Percentiles rank a stretch among this genome's conserved stretches.
These are phyloP conservation scores for Dipodascopsis uninucleata DNA, from an alignment of 805 yeast genomes.

Conservation along the genomic window DNA sequence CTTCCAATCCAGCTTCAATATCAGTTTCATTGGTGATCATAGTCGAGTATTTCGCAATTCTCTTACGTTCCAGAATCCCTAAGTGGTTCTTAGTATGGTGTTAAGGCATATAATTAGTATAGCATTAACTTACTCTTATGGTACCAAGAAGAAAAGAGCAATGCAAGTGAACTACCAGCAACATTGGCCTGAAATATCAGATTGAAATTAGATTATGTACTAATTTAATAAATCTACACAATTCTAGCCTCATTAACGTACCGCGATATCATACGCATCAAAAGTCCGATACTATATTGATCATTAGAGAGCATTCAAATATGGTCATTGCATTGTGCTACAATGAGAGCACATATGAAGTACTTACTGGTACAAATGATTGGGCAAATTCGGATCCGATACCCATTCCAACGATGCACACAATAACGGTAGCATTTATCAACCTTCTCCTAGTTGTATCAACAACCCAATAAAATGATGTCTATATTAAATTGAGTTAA, in stretches of 20 bases:
- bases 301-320: not conserved
- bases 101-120: not conserved
- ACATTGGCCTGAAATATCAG: constrained; percentile 33
- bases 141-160: constrained; percentile 35
- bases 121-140: constrained; percentile 36
- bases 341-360: constrained; percentile 2
- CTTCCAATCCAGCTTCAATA: constrained; percentile 11
- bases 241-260: constrained; percentile 20
- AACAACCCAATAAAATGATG: constrained; percentile 43
- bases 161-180: constrained; percentile 36
- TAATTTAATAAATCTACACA: not conserved
- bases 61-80: constrained; percentile 32
- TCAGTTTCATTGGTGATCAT: constrained; percentile 7
- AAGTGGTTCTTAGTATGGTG: not conserved
- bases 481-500: constrained; percentile 4
- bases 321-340: constrained; percentile 2
- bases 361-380: constrained; percentile 33
- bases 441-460: constrained; percentile 40
- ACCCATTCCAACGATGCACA: constrained; percentile 38
- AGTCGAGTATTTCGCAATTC: constrained; percentile 25
- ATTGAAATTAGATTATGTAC: not conserved
- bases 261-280: constrained; percentile 39
- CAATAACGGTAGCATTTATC: constrained; percentile 36
- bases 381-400: constrained; percentile 42
- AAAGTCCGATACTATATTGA: constrained; percentile 34